Conservation (phyloP, 2,329 filamentous ascomycete genomes). For the Huntiella omanensis region DNA sequence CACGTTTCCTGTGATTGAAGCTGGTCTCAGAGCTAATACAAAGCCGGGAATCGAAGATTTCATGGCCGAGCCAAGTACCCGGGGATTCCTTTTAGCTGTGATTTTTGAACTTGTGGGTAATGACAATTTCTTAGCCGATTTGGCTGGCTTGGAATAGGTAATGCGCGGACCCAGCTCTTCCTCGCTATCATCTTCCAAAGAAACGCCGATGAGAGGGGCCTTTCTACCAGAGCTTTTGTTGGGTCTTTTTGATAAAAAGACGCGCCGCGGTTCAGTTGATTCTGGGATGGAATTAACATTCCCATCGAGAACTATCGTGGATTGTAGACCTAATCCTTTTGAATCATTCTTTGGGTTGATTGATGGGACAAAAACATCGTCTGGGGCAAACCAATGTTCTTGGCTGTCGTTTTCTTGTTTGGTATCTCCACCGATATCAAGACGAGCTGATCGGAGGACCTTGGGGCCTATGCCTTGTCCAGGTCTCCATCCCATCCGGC, state of each 20-base stretch:
- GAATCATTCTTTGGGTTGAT: constrained; percentile 43
- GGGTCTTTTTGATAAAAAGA: too few species aligned
- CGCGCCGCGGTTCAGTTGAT: too few species aligned
- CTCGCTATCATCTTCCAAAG: constrained; percentile 27
- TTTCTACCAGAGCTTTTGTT: too few species aligned
- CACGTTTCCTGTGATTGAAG: background rate
- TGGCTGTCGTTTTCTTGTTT: background rate
- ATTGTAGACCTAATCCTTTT: constrained; percentile 43
- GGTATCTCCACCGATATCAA: constrained; percentile 22
- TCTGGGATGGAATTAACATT: too few species aligned
- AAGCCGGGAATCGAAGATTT: constrained; percentile 3
- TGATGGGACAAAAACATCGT: constrained; percentile 51
- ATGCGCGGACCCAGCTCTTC: constrained; percentile 19
- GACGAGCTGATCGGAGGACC: constrained; percentile 51
- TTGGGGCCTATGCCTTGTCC: constrained; percentile 87
- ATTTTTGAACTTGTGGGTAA: background rate
- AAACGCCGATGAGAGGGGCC: constrained; percentile 18
- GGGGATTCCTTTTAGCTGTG: constrained; percentile 1
- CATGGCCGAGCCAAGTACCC: background rate
- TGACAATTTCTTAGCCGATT: constrained; percentile 17
- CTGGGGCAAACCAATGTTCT: constrained; percentile 63
- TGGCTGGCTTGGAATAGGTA: constrained; percentile 10
- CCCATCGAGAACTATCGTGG: background rate
- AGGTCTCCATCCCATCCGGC: constrained; percentile 89
- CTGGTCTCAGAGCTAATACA: background rate